These are phyloP conservation scores for Aegilops longissima DNA, from an alignment of 176 grass and related monocot genomes.

Conservation along the genomic window DNA sequence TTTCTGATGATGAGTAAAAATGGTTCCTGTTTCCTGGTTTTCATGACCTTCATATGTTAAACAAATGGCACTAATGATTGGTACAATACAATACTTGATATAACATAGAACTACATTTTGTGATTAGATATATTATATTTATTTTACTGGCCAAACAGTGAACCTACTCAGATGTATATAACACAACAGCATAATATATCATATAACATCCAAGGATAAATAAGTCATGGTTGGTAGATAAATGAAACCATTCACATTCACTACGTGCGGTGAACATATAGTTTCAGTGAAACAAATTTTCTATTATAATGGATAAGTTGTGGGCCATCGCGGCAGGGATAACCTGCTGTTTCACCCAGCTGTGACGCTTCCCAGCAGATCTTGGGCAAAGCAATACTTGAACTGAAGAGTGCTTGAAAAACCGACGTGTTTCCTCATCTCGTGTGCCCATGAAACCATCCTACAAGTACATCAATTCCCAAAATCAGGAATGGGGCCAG, in stretches of 20 bases:
- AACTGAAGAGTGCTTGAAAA: conserved; percentile 96
- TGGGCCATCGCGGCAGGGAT: conserved; percentile 14
- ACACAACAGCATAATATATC: background rate
- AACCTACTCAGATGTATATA: background rate
- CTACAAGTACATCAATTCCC: conserved; percentile 32
- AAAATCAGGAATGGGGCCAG: conserved; percentile 14
- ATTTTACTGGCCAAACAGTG: background rate
- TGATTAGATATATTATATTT: background rate
- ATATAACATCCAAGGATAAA: background rate
- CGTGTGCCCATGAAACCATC: conserved; percentile 74
- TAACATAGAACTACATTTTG: background rate
- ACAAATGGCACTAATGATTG: conserved; percentile 22
- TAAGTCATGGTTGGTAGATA: background rate
- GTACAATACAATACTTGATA: background rate
- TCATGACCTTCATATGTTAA: conserved; percentile 21
- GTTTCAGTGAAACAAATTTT: conserved; percentile 1
- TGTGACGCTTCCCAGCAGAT: conserved; percentile 72
- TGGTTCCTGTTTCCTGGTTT: conserved; percentile 85
- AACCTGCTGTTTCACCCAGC: conserved; percentile 83
- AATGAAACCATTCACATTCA: background rate
- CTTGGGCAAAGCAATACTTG: conserved; percentile 77
- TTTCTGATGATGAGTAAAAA: conserved; percentile 99
- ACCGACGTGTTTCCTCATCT: conserved; percentile 74
- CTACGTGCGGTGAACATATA: background rate
- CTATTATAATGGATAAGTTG: conserved; percentile 15